These are phyloP conservation scores for Leishmania guyanensis DNA, from an alignment of 208 protist species.

Conservation along the genomic window DNA sequence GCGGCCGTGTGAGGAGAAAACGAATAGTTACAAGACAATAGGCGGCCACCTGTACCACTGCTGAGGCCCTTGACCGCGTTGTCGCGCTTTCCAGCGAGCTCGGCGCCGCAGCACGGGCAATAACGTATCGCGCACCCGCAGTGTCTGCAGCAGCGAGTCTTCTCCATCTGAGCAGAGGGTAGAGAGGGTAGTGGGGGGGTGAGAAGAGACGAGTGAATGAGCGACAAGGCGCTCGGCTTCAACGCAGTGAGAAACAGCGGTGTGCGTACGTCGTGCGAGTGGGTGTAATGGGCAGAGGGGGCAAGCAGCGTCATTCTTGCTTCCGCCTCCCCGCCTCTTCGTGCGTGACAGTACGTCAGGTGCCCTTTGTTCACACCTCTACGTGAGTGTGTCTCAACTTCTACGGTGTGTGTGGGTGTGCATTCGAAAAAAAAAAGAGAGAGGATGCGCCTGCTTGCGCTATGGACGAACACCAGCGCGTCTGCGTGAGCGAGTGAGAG, in stretches of 20 bases:
- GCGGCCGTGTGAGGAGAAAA: not conserved
- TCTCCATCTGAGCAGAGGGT: not conserved
- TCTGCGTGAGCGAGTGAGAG: not conserved
- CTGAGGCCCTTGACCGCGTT: not conserved
- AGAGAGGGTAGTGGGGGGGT: no score
- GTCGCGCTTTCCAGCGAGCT: conserved; percentile 4
- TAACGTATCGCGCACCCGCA: conserved; percentile 26
- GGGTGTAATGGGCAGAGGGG: not conserved
- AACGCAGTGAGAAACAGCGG: not conserved
- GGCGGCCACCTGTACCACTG: not conserved
- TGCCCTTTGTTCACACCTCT: not conserved
- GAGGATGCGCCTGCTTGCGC: not conserved
- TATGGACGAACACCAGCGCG: not conserved
- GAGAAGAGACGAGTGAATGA: not conserved
- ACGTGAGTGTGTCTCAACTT: no score
- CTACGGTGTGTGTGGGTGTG: not conserved
- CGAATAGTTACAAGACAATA: not conserved
- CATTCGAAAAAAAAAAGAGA: not conserved
- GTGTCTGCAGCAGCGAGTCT: not conserved
- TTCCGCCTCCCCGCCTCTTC: not conserved
- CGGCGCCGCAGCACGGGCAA: conserved; percentile 42
- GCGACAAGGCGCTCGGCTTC: not conserved
- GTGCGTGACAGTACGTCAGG: not conserved
- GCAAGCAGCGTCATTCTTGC: not conserved
- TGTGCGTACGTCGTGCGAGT: not conserved